Evolutionary conservation across 1,284 basidiomycete species (phyloP).

Genomic region (Gomphus sp.): DNA sequence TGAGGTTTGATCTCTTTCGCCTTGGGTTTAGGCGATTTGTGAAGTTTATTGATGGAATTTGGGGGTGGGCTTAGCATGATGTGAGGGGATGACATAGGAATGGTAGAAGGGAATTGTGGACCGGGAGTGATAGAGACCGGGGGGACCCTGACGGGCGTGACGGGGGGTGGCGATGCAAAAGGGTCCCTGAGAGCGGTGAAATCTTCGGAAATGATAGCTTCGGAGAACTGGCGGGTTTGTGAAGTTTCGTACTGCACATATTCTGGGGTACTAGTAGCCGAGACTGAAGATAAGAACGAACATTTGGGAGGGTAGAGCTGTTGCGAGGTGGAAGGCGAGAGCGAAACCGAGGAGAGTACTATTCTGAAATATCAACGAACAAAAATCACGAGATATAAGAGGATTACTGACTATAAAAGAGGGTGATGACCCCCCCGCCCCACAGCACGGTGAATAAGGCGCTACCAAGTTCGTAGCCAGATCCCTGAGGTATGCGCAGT

Average conservation of each 20-base stretch:
- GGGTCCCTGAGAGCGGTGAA: conserved; percentile 10
- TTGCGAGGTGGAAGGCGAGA: not conserved
- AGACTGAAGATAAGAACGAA: not conserved
- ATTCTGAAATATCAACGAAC: not conserved
- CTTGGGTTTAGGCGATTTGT: not conserved
- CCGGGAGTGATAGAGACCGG: not conserved
- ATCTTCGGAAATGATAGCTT: conserved; percentile 7
- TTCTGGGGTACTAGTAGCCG: not conserved
- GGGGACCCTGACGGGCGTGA: no score
- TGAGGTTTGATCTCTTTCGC: not conserved
- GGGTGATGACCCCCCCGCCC: conserved; percentile 3
- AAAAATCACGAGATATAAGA: not conserved
- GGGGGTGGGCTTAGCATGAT: not conserved
- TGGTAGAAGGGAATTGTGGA: not conserved
- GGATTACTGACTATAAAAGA: conserved; percentile 6
- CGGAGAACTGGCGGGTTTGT: not conserved
- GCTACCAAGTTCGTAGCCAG: not conserved
- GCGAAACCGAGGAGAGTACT: not conserved
- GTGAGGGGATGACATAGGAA: not conserved
- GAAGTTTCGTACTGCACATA: conserved; percentile 4
- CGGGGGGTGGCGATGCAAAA: conserved; percentile 8
- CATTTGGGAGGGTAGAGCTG: not conserved
- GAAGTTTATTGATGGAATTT: not conserved
- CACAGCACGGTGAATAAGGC: conserved; percentile 6
- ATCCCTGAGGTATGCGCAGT: not conserved